Evolutionary conservation across 345 rosid genomes (phyloP).

Genomic region (Ceriops tagal): DNA sequence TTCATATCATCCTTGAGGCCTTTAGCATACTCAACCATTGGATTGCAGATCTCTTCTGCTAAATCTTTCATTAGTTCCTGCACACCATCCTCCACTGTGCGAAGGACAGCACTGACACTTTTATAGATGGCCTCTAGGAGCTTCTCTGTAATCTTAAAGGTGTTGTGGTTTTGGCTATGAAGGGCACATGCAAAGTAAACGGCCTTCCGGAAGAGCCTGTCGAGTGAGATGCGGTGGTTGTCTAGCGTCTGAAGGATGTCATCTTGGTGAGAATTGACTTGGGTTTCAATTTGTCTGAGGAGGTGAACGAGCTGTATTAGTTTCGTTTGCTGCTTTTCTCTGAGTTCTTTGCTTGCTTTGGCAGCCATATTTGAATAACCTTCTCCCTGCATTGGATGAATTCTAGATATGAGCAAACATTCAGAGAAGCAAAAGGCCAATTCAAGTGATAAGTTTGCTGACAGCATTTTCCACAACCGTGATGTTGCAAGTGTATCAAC

Average conservation of each 20-base stretch:
- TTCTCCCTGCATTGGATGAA: conserved; percentile 32
- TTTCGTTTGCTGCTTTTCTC: conserved; percentile 42
- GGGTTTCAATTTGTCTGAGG: conserved; percentile 48
- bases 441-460: neutral
- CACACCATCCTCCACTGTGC: conserved; percentile 49
- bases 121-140: conserved; percentile 38
- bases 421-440: neutral
- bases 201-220: conserved; percentile 41
- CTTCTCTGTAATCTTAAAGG: conserved; percentile 33
- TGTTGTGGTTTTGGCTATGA: conserved; percentile 39
- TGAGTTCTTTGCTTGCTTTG: conserved; percentile 38
- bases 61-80: conserved; percentile 44
- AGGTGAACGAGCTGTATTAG: conserved; percentile 42
- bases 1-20: conserved; percentile 45
- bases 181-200: conserved; percentile 20
- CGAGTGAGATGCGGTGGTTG: conserved; percentile 29
- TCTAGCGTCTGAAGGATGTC: conserved; percentile 38
- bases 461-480: neutral
- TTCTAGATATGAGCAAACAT: neutral
- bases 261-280: conserved; percentile 39
- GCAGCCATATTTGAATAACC: conserved; percentile 34
- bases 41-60: conserved; percentile 46
- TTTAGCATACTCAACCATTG: conserved; percentile 52
- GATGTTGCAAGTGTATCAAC: neutral
- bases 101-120: conserved; percentile 33